phyloP scores from a whole-genome alignment of 2,329 filamentous ascomycete genomes.

The Aspergillus niger region DNA sequence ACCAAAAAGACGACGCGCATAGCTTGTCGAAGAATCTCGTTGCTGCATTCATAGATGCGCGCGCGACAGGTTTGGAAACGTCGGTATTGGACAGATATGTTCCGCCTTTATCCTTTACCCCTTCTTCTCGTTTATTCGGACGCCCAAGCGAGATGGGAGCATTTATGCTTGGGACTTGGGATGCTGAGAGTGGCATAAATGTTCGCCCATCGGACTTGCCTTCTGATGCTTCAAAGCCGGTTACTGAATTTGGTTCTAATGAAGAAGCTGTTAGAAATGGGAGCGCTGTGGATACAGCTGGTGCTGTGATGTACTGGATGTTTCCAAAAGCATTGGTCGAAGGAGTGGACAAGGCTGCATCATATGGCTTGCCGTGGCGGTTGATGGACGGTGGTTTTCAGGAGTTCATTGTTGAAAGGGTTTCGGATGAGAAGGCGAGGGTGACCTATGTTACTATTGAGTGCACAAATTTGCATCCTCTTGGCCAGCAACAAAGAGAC shows the following conservation, averaged over 20 bases:
- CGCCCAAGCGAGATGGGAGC: background rate
- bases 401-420: conserved; percentile 14
- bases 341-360: conserved; percentile 1
- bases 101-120: background rate
- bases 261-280: background rate
- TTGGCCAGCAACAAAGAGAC: background rate
- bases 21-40: background rate
- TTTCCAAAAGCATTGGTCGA: conserved; percentile 6
- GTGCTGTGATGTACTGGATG: conserved; percentile 5
- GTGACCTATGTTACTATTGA: conserved; percentile 13
- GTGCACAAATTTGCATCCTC: conserved; percentile 11
- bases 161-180: background rate
- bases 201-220: background rate
- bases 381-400: conserved; percentile 18
- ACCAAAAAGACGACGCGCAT: background rate
- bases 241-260: background rate
- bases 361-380: conserved; percentile 15
- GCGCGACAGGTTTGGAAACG: background rate
- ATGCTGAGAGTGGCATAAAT: background rate
- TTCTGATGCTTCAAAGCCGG: background rate
- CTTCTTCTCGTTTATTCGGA: background rate
- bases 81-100: background rate
- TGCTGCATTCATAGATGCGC: background rate
- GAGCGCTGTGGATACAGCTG: background rate
- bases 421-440: conserved; percentile 9